Evolutionary conservation across 2,329 filamentous ascomycete genomes (phyloP).

Genomic region (Colletotrichum theobromicola): DNA sequence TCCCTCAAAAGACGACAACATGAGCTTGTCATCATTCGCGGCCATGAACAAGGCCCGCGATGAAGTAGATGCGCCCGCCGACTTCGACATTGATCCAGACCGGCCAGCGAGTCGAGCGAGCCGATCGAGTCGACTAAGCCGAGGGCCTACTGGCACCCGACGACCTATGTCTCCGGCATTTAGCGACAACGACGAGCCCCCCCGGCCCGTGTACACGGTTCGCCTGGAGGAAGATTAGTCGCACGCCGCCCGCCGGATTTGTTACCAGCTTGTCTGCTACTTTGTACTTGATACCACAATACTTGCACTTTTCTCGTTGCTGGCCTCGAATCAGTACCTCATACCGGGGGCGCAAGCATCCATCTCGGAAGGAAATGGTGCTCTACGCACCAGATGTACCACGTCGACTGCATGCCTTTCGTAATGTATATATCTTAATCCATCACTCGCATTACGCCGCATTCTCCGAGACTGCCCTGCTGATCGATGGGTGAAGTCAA

Average conservation of each 20-base stretch:
- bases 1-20: slow-evolving; percentile 16
- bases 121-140: slow-evolving; percentile 5
- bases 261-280: too few relatives aligned
- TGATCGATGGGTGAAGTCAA: neutral
- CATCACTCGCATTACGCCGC: neutral
- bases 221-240: slow-evolving; percentile 13
- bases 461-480: neutral
- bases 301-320: neutral
- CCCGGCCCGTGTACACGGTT: neutral
- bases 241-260: too few relatives aligned
- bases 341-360: neutral
- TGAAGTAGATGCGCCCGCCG: neutral
- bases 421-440: neutral
- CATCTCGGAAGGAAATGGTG: neutral
- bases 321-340: neutral
- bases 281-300: neutral
- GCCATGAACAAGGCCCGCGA: slow-evolving; percentile 13
- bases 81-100: neutral
- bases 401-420: neutral
- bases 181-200: neutral
- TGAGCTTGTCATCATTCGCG: slow-evolving; percentile 24
- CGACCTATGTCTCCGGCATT: neutral
- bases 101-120: slow-evolving; percentile 12
- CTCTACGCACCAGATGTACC: neutral
- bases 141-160: neutral